Base-by-base conservation (phyloP, 257 asterid genomes). In the Knoxia roxburghii region DNA sequence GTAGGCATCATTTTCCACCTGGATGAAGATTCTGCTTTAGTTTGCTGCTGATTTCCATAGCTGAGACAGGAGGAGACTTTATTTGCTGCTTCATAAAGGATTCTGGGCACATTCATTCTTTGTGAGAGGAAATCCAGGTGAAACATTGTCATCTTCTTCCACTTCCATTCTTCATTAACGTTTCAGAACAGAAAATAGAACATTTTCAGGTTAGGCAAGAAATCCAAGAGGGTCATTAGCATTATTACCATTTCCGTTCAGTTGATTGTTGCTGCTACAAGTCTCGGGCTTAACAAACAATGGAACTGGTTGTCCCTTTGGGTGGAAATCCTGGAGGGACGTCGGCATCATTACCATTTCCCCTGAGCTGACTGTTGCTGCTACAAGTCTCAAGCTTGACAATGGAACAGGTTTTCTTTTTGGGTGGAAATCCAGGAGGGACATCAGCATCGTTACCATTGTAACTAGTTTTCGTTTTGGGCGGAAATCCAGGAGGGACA, bases 371-470 rank as follows among this genome's bases (percentile, higher is more conserved):
- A 37, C 4, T 37, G 26, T 17, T 39, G 45, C 35, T 20, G 15
- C 32, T 2, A 4, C 7, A 26, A 0, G 30, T 26, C 26, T 24
- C 60, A 11, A 35, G n/a, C 35, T 5, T 54, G 5, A 27, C 13
- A 17, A 46, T 13, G 12, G 51, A 12, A 46, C 12, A 3, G 41
- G 41, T 37, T 37, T 37, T 10, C 26, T 6, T 10, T 26, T 29
- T 49, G 26, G 20, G 1, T 56, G 68, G 50, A 59, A 75, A 75
- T 48, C 75, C 83, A 51, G 73, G 69, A 41, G 74, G 71, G 6
- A 54, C 67, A 32, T 43, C 76, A 54, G 30, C 21, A 56, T 56
- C 54, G 20, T 56, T 29, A 7, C 29, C 10, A 6, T 64, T 24
- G 15, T 11, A 1, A 5, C 27, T 37, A 20, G 1, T 4, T 37